A percentile compares a stretch with the other conserved stretches of the same genome.
Conservation (phyloP, 805 yeast genomes). For the Metschnikowia gelsemii region DNA sequence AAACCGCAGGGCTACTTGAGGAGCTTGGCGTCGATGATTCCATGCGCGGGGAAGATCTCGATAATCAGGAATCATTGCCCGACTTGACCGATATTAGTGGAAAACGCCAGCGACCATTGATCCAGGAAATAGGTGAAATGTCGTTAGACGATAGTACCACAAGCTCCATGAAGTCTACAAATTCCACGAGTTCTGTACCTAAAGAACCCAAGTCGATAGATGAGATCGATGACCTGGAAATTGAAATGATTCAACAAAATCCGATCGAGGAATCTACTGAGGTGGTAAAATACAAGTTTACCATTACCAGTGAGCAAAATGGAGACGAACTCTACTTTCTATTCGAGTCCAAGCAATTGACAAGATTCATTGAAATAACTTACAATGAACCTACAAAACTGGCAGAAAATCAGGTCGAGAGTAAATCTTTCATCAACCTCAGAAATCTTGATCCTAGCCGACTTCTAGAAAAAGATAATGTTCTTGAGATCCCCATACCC, state of each 20-base stretch:
- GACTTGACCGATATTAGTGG: constrained; percentile 30
- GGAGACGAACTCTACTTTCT: constrained; percentile 10
- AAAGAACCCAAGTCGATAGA: no score
- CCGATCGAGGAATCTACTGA: no score
- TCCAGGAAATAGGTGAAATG: constrained; percentile 52
- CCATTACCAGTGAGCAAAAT: constrained; percentile 6
- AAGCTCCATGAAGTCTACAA: no score
- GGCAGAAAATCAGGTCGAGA: no score
- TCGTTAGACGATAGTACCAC: constrained; percentile 12
- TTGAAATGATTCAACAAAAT: no score
- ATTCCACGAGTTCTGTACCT: no score
- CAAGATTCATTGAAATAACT: constrained; percentile 12
- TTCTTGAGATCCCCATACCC: constrained; percentile 14
- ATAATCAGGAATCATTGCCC: constrained; percentile 26
- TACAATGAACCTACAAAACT: constrained; percentile 5
- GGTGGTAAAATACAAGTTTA: constrained; percentile 9
- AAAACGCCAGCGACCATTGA: constrained; percentile 41
- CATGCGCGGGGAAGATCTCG: constrained; percentile 9
- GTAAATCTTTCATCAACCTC: constrained; percentile 14
- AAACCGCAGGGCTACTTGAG: constrained; percentile 44
- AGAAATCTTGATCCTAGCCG: constrained; percentile 16
- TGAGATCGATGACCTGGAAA: no score
- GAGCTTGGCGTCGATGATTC: constrained; percentile 27
- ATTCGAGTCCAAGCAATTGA: constrained; percentile 21
- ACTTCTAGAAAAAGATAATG: constrained; percentile 7